Conservation (phyloP, 129 eudicot species). For the Lonicera japonica region DNA sequence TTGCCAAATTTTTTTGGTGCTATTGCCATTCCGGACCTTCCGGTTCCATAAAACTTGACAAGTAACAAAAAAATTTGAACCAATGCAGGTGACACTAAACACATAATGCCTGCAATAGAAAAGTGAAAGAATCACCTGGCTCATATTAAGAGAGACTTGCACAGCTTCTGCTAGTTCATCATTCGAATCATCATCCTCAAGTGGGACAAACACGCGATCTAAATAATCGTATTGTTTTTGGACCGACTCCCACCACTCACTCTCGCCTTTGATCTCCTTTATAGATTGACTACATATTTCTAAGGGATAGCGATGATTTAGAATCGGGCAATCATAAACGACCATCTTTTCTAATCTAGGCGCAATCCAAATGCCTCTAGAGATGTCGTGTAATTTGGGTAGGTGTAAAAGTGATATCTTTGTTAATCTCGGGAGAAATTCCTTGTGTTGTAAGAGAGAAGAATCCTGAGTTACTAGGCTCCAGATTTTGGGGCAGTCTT, state of each 20-base stretch:
- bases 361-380: slow-evolving; percentile 13
- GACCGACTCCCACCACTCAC: not conserved
- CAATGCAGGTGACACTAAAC: too few relatives aligned
- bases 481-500: slow-evolving; percentile 3
- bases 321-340: slow-evolving; percentile 31
- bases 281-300: slow-evolving; percentile 5
- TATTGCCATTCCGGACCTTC: too few relatives aligned
- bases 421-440: slow-evolving; percentile 23
- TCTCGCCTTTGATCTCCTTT: too few relatives aligned
- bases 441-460: not conserved
- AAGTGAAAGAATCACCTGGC: too few relatives aligned
- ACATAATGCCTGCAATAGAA: too few relatives aligned
- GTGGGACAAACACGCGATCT: slow-evolving; percentile 9
- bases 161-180: too few relatives aligned
- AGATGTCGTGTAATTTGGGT: slow-evolving; percentile 26
- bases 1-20: too few relatives aligned
- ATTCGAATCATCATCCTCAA: slow-evolving; percentile 9
- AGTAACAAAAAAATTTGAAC: too few relatives aligned
- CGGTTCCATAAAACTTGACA: too few relatives aligned
- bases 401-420: slow-evolving; percentile 26
- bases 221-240: not conserved
- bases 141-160: not conserved
- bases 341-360: slow-evolving; percentile 15
- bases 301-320: slow-evolving; percentile 10
- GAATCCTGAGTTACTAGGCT: slow-evolving; percentile 11